Evolutionary conservation across 345 rosid species (phyloP).

Genomic region (Salix caprea): DNA sequence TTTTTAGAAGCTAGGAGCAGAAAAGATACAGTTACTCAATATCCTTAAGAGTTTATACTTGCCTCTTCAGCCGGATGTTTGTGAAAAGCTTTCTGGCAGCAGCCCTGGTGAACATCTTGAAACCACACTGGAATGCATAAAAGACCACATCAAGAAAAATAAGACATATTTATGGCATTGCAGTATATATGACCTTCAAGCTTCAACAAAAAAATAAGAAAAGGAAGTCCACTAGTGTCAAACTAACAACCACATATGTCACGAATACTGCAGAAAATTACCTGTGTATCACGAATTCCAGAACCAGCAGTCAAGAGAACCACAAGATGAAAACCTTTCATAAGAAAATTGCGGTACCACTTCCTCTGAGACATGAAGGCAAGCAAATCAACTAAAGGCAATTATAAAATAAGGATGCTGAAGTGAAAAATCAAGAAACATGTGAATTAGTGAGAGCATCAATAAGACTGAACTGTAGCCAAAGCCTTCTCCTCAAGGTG

Average conservation of each 20-base stretch:
- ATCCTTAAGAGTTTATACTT: neutral
- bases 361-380: constrained; percentile 61
- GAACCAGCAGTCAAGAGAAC: constrained; percentile 86
- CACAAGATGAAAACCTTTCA: constrained; percentile 96
- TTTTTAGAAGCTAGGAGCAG: neutral
- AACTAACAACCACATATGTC: neutral
- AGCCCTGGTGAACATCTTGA: constrained; percentile 98
- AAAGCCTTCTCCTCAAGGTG: constrained; percentile 96
- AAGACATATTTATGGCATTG: neutral
- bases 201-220: neutral
- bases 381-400: constrained; percentile 22
- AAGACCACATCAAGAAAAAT: constrained; percentile 5
- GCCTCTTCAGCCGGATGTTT: constrained; percentile 84
- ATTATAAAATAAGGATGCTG: neutral
- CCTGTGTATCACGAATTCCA: constrained; percentile 98
- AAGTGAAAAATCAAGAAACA: neutral
- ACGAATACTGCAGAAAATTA: constrained; percentile 10
- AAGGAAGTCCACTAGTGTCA: neutral
- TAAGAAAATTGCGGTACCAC: constrained; percentile 93
- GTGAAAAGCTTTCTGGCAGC: constrained; percentile 94
- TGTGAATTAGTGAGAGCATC: neutral
- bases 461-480: constrained; percentile 67
- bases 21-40: neutral
- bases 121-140: constrained; percentile 70
- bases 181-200: neutral